Evolutionary conservation across 805 yeast genomes (phyloP).

Genomic region (Candida railenensis): DNA sequence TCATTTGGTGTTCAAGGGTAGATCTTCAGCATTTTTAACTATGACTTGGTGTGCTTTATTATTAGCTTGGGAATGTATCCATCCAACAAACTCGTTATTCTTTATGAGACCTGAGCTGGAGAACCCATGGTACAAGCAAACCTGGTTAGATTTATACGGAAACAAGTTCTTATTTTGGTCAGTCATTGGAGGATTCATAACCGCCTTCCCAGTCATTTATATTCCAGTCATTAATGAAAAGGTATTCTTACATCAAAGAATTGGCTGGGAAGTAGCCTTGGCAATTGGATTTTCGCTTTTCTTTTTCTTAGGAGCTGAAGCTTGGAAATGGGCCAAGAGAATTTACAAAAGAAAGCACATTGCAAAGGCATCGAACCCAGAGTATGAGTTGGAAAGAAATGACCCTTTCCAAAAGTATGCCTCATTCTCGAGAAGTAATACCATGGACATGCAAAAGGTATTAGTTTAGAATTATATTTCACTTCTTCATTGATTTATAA

Average conservation of each 20-base stretch:
- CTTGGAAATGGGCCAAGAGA: constrained; percentile 69
- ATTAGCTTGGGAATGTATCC: constrained; percentile 83
- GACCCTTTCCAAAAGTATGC: constrained; percentile 65
- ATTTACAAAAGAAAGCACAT: constrained; percentile 40
- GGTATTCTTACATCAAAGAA: constrained; percentile 72
- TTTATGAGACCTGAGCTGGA: constrained; percentile 66
- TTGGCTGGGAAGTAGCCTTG: constrained; percentile 80
- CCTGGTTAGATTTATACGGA: constrained; percentile 63
- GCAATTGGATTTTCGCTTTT: constrained; percentile 57
- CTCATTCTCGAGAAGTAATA: constrained; percentile 54
- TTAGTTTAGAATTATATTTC: neutral
- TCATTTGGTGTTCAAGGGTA: constrained; percentile 64
- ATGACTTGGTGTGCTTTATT: constrained; percentile 86
- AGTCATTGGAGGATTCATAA: constrained; percentile 61
- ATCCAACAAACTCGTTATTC: constrained; percentile 68
- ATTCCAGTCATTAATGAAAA: constrained; percentile 82
- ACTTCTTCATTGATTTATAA: no score
- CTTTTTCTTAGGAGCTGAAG: constrained; percentile 62
- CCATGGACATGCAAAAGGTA: constrained; percentile 20
- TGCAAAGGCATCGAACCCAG: constrained; percentile 52
- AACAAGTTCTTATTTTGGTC: constrained; percentile 85
- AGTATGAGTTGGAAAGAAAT: constrained; percentile 59
- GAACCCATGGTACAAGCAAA: constrained; percentile 53
- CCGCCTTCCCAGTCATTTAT: constrained; percentile 80
- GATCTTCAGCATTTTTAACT: constrained; percentile 75